A percentile compares a stretch with the other conserved stretches of the same genome.
Conservation (phyloP, 441 rosid species). For the Adansonia rubrostipa region DNA sequence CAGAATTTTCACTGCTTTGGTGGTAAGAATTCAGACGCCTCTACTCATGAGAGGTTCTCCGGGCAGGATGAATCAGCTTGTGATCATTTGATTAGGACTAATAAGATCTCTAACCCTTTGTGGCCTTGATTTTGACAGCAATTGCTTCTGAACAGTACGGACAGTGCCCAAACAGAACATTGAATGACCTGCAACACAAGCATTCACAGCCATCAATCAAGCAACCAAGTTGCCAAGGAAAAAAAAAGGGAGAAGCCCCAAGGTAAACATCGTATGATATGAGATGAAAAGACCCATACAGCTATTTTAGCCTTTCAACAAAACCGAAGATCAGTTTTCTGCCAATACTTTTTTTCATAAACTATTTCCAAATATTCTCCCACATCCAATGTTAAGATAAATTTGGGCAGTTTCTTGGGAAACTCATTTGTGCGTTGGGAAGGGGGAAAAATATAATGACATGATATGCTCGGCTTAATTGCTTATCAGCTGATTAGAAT, state of each 20-base stretch:
- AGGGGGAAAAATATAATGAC: not conserved
- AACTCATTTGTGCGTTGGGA: not conserved
- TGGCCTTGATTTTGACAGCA: constrained; percentile 56
- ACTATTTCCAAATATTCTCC: not conserved
- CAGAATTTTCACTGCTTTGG: not conserved
- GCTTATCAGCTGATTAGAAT: not conserved
- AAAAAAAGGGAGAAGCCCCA: not conserved
- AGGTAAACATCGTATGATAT: not conserved
- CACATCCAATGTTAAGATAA: not conserved
- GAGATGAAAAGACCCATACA: constrained; percentile 3
- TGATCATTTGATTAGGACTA: not conserved
- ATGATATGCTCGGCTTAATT: not conserved
- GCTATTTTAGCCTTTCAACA: constrained; percentile 9
- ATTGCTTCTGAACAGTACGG: constrained; percentile 75
- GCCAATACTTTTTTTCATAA: not conserved
- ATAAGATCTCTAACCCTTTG: constrained; percentile 31
- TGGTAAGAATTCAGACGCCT: not conserved
- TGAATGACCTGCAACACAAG: constrained; percentile 57
- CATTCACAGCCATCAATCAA: constrained; percentile 25
- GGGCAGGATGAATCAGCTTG: constrained; percentile 20
- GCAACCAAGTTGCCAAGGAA: constrained; percentile 12
- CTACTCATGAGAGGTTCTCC: not conserved
- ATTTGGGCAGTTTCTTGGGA: not conserved
- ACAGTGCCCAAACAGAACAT: constrained; percentile 75
- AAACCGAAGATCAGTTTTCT: not conserved